Evolutionary conservation across 306 rosid genomes (phyloP), one percentile per base, ranked within the genome.

Genomic region (Trifolium repens): DNA sequence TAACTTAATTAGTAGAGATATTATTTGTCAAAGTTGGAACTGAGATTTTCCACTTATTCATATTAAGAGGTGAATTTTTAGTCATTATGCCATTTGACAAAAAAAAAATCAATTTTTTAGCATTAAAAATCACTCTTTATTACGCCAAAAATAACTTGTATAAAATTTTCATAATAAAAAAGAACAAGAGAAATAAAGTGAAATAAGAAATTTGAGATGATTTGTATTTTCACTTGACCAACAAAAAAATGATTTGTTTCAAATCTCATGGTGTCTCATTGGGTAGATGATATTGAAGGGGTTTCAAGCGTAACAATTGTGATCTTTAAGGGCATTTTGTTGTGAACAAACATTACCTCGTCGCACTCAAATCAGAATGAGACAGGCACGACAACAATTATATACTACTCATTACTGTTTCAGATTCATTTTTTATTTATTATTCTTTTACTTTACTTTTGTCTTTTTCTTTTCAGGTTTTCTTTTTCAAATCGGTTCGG

Each of bases 301-400:
- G 26, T 57, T 22, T 22, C 2, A 57, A 61, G 5, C 44, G 84
- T 80, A 85, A 84, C 57, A 68, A 58, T 67, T 11, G 24, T 22
- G 24, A 22, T 22, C 24, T 70, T 80, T 0, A 75, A 83, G 86
- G 90, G 75, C 77, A 19, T 77, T 75, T 84, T 52, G 69, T 55
- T 80, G 61, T 10, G 8, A 54, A 66, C 5, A 87, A 87, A 69
- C 57, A 13, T 42, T 46, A 37, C 9, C 63, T 76, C 61, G n/a
- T 67, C 71, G n/a, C 53, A 42, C 79, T 80, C 80, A 67, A 6
- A 12, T 17, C 35, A 77, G 62, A 67, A 69, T 24, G 65, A 49
- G 77, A 44, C 52, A 44, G 15, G 68, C 77, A 80, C 75, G 72
- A 5, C 75, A 69, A 15, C 11, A 40, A 77, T 7, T 35, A 67